A percentile compares a stretch with the other conserved stretches of the same genome.
Conservation (phyloP, 1,284 basidiomycete genomes). For the Rhodotorula sp. region DNA sequence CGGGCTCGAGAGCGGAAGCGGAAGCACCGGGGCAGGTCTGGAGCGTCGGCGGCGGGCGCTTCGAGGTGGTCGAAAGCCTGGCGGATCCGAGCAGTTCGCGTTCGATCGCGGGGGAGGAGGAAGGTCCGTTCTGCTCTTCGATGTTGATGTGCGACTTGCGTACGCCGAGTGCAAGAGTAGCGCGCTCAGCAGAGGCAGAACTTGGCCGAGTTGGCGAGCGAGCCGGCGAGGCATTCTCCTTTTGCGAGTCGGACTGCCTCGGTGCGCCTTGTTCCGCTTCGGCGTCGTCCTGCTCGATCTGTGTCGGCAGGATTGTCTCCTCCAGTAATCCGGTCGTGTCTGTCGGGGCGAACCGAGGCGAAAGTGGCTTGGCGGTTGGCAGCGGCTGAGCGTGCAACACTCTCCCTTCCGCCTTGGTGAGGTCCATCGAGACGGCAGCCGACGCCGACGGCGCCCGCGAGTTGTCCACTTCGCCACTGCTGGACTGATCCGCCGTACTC, state of each 20-base stretch:
- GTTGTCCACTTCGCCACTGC: neutral
- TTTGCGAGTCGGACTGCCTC: neutral
- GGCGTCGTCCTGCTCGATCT: neutral
- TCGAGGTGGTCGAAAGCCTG: neutral
- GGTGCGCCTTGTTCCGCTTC: no score
- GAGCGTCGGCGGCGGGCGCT: neutral
- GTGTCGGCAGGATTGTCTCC: neutral
- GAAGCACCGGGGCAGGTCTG: neutral
- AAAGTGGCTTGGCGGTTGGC: no score
- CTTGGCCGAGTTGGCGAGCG: neutral
- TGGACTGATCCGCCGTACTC: neutral
- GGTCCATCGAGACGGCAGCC: conserved; percentile 13
- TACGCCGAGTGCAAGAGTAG: neutral
- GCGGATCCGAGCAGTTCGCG: conserved; percentile 9
- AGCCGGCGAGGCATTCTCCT: neutral
- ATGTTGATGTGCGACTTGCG: conserved; percentile 12
- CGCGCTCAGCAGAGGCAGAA: neutral
- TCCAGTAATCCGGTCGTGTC: neutral
- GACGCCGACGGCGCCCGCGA: neutral
- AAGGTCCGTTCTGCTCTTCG: conserved; percentile 13
- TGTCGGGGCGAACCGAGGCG: neutral
- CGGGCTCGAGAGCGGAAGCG: neutral
- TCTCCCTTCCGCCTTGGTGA: conserved; percentile 4
- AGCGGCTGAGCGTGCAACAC: neutral
- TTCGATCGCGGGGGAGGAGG: conserved; percentile 27